Conservation (phyloP, 352 stramenopile species). For the Phytophthora tentaculata region DNA sequence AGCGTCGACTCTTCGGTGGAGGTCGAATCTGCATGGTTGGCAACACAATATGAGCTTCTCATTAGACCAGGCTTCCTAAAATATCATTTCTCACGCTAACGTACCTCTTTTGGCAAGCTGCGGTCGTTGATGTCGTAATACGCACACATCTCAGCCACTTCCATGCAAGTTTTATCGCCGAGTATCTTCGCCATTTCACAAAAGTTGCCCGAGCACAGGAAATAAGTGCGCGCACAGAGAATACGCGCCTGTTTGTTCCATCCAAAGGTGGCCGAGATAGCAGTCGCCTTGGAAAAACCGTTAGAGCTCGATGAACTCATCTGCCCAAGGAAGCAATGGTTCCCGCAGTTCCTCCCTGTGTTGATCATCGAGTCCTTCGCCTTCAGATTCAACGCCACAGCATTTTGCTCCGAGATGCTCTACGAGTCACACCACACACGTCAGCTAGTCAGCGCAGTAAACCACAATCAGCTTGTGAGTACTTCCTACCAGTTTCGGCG, state of each 20-base stretch:
- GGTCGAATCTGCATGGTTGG: conserved; percentile 25
- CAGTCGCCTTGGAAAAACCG: conserved; percentile 57
- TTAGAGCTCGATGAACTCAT: conserved; percentile 31
- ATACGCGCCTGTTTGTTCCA: conserved; percentile 54
- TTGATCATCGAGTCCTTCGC: conserved; percentile 49
- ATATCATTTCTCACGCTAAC: conserved; percentile 18
- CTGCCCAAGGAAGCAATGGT: conserved; percentile 76
- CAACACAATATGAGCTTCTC: background rate
- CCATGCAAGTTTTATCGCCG: conserved; percentile 68
- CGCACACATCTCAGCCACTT: conserved; percentile 79
- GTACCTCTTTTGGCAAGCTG: conserved; percentile 55
- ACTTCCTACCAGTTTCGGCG: conserved; percentile 61
- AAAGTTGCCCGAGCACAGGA: conserved; percentile 76
- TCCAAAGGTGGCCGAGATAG: conserved; percentile 55
- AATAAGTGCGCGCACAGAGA: conserved; percentile 67
- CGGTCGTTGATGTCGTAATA: conserved; percentile 71
- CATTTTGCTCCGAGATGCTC: conserved; percentile 72
- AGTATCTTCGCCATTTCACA: conserved; percentile 79
- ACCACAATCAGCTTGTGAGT: background rate
- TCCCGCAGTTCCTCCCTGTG: conserved; percentile 76
- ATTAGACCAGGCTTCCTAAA: conserved; percentile 1
- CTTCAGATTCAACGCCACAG: conserved; percentile 48
- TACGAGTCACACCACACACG: conserved; percentile 25
- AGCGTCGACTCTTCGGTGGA: conserved; percentile 41
- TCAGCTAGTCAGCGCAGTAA: conserved; percentile 8